A percentile compares a stretch with the other conserved stretches of the same genome.
Evolutionary conservation across 2,329 filamentous ascomycete species (phyloP).

Genomic region (Fusarium succisae): DNA sequence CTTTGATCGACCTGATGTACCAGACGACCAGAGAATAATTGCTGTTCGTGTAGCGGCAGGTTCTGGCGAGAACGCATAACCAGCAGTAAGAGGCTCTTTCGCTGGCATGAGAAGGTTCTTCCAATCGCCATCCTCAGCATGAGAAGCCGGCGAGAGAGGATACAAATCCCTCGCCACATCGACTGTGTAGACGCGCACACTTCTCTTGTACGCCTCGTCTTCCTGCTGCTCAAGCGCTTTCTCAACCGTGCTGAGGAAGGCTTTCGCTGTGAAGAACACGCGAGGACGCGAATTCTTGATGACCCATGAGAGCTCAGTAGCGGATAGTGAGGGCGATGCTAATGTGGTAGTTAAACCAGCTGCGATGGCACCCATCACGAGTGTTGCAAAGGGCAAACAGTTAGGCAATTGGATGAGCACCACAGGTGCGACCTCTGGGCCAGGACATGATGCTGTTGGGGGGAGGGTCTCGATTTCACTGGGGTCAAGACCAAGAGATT

Average conservation of each 20-base stretch:
- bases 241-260: constrained; percentile 46
- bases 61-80: constrained; percentile 49
- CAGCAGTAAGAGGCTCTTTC: constrained; percentile 55
- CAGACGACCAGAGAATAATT: constrained; percentile 59
- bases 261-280: constrained; percentile 49
- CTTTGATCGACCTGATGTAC: constrained; percentile 79
- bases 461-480: constrained; percentile 48
- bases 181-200: constrained; percentile 69
- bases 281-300: constrained; percentile 52
- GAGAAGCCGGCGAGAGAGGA: constrained; percentile 39
- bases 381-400: constrained; percentile 50
- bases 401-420: constrained; percentile 56
- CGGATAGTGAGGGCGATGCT: constrained; percentile 52
- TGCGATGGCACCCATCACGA: constrained; percentile 51
- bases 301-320: constrained; percentile 53
- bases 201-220: constrained; percentile 45
- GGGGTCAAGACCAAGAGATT: constrained; percentile 49
- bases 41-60: constrained; percentile 64
- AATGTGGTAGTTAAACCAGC: constrained; percentile 53
- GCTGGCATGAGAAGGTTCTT: constrained; percentile 64
- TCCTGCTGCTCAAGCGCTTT: constrained; percentile 48
- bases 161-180: constrained; percentile 49
- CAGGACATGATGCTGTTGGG: constrained; percentile 50
- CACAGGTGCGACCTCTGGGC: constrained; percentile 52
- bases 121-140: constrained; percentile 60